Conservation (phyloP, 352 stramenopile species). For the Globisporangium ultimum region DNA sequence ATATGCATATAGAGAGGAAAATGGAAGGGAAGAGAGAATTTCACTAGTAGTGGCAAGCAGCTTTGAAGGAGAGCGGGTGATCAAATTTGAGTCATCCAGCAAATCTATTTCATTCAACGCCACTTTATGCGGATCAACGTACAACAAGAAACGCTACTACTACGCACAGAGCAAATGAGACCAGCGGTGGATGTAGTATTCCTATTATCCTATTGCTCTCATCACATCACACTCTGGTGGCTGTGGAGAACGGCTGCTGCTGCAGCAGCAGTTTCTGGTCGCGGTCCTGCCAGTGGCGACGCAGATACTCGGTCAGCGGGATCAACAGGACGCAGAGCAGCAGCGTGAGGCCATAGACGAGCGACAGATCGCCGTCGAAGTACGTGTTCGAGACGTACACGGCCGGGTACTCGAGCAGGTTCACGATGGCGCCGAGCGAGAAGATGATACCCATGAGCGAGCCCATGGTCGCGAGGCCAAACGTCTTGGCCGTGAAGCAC, state of each 20-base stretch:
- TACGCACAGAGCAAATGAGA: too few species aligned
- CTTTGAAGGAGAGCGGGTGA: too few species aligned
- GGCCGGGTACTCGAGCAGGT: slow-evolving; percentile 74
- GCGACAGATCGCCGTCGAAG: slow-evolving; percentile 53
- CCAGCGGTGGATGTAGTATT: too few species aligned
- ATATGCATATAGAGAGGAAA: too few species aligned
- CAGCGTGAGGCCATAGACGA: slow-evolving; percentile 49
- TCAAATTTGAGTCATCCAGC: too few species aligned
- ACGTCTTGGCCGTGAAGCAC: slow-evolving; percentile 83
- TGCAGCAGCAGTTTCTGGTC: slow-evolving; percentile 33
- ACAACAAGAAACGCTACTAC: too few species aligned
- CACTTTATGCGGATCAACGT: too few species aligned
- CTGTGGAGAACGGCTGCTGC: slow-evolving; percentile 10
- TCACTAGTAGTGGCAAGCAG: too few species aligned
- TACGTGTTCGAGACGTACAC: slow-evolving; percentile 67
- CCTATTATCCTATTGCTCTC: too few species aligned
- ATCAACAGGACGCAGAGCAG: slow-evolving; percentile 50
- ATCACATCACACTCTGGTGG: too few species aligned
- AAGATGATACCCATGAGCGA: slow-evolving; percentile 84
- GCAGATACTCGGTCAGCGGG: slow-evolving; percentile 55
- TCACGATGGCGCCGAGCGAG: slow-evolving; percentile 67
- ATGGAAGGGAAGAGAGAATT: too few species aligned
- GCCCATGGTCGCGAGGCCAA: slow-evolving; percentile 81
- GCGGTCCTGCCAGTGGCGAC: slow-evolving; percentile 43
- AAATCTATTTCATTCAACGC: too few species aligned